Evolutionary conservation across 2,329 filamentous ascomycete genomes (phyloP).

Genomic region (Ascochyta clinopodiicola): DNA sequence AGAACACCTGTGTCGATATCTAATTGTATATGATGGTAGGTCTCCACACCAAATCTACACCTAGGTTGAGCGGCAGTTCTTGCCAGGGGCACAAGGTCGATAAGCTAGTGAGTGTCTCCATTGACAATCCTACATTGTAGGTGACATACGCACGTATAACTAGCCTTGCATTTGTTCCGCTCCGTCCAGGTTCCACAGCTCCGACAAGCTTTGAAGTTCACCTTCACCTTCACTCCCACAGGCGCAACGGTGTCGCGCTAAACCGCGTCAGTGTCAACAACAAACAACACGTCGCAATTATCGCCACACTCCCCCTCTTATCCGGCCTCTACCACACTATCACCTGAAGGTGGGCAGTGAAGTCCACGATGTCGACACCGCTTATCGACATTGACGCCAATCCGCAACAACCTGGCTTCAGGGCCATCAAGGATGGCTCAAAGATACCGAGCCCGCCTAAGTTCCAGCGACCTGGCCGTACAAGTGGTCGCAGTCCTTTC

Average conservation of each 20-base stretch:
- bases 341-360: background rate
- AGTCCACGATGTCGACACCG: conserved; percentile 18
- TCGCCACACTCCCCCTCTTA: background rate
- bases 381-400: conserved; percentile 19
- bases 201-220: conserved; percentile 2
- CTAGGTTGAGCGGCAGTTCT: background rate
- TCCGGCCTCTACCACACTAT: background rate
- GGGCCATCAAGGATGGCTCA: conserved; percentile 6
- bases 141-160: background rate
- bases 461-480: background rate
- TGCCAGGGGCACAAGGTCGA: background rate
- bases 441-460: conserved; percentile 20
- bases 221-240: conserved; percentile 19
- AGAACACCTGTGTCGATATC: background rate
- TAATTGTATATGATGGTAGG: too few relatives aligned
- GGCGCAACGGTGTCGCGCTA: conserved; percentile 4
- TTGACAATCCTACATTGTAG: too few relatives aligned
- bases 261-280: conserved; percentile 3
- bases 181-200: background rate
- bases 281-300: background rate
- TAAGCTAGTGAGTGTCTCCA: background rate
- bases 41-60: background rate
- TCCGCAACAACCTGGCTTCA: conserved; percentile 12
- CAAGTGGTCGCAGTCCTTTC: conserved; percentile 14
- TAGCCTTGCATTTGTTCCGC: background rate